Evolutionary conservation across 805 yeast species (phyloP), one percentile per base, ranked within the genome.

Genomic region (Metschnikowia borealis): DNA sequence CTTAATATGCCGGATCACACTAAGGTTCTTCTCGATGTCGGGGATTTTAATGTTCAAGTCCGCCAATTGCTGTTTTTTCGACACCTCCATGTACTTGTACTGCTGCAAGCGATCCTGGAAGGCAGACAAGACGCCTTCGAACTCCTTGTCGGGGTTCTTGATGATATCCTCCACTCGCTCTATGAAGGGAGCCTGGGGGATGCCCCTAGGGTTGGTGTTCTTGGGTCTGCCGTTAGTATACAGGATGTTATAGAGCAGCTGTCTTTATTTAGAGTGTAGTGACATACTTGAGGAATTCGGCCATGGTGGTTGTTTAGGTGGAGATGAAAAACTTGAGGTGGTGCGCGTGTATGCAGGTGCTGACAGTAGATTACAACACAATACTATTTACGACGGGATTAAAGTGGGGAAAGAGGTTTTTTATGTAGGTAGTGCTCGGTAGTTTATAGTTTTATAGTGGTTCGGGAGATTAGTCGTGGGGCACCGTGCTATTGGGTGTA

Each of bases 121-220:
- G 58, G 86, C 79, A 44, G 77, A 75, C 71, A 92, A 80, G 34
- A 86, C 76, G 39, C 78, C 65, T 45, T 85, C 89, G 50, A 86
- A 89, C 60, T 89, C 92, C 17, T 60, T 51, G 41, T 78, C 84
- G 2, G 83, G 77, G 57, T 78, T 75, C 61, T 82, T 85, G 54
- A 90, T 79, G 58, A 83, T 81, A 45, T 82, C 85, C 49, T 83
- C 94, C 8, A 91, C 94, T 50, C 82, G 81, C 54, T 87, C 95
- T 47, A 94, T 83, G 67, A 94, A 94, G 38, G 95, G 96, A 1
- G 99, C 99, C 63, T 88, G 87, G 6, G 99, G 99, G 50, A 94
- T 94, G 3, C 99, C 99, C 56, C 98, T 79, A 8, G 97, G 94
- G 62, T 94, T 94, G 21, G 83, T 70, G 45, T 81, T 77, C 2